phyloP scores from a whole-genome alignment of 352 stramenopile genomes.

The Phytopythium chamaehyphon region DNA sequence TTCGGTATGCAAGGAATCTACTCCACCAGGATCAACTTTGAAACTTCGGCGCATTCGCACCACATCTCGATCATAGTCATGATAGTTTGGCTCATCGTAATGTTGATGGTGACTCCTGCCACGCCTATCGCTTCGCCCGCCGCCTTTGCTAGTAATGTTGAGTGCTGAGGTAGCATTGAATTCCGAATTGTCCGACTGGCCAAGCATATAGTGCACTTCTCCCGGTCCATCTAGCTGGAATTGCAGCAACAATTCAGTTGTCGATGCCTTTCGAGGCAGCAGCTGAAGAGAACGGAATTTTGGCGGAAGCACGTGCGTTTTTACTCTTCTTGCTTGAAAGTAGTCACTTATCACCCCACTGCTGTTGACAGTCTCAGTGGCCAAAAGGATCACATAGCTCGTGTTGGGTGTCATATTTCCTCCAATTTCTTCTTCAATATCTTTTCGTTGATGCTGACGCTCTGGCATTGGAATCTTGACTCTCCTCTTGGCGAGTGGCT shows the following conservation, averaged over 20 bases:
- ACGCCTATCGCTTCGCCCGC: slow-evolving; percentile 6
- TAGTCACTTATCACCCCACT: slow-evolving; percentile 52
- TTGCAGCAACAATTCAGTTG: slow-evolving; percentile 60
- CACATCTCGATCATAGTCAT: slow-evolving; percentile 60
- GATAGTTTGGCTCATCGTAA: slow-evolving; percentile 17
- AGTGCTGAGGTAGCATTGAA: slow-evolving; percentile 68
- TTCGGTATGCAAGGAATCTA: slow-evolving; percentile 32
- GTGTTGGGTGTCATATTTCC: slow-evolving; percentile 31
- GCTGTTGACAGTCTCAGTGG: slow-evolving; percentile 47
- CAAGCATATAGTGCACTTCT: slow-evolving; percentile 74
- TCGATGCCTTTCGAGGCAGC: slow-evolving; percentile 59
- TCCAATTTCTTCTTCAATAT: slow-evolving; percentile 40
- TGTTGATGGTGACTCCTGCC: slow-evolving; percentile 6
- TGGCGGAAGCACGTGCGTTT: slow-evolving; percentile 40
- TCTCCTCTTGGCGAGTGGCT: slow-evolving; percentile 23
- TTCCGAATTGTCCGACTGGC: slow-evolving; percentile 47
- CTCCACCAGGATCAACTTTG: slow-evolving; percentile 17
- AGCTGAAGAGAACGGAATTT: slow-evolving; percentile 40
- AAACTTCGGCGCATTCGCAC: slow-evolving; percentile 45
- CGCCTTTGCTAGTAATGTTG: slow-evolving; percentile 65
- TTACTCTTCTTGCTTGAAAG: slow-evolving; percentile 31
- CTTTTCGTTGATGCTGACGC: slow-evolving; percentile 24
- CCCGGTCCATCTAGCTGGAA: slow-evolving; percentile 54
- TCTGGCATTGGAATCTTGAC: slow-evolving; percentile 31
- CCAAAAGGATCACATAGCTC: slow-evolving; percentile 46